Evolutionary conservation across 2,329 filamentous ascomycete species (phyloP), one percentile per base, ranked within the genome.

Genomic region (Aspergillus luchuensis): DNA sequence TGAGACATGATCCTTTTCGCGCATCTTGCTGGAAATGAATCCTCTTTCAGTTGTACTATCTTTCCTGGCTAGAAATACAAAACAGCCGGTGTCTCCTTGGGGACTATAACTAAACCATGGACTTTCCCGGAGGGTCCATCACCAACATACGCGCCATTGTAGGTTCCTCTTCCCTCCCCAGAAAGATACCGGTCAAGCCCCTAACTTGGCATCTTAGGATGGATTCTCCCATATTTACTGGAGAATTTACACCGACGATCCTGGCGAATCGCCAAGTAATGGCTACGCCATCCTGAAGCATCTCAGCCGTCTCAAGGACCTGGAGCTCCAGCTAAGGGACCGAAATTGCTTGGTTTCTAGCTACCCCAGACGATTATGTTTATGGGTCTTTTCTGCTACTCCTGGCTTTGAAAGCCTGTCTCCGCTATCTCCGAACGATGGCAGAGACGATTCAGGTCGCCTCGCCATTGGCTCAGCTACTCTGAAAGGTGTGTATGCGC

Each of bases 81-180:
- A 67, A 66, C 64, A 68, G 64, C 65, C 66, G 61, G 67, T 64
- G 62, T 68, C 64, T 70, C 62, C 64, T 56, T 63, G 52, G 57
- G 63, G 62, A 67, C 66, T 64, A 62, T 66, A 60, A 52, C 61
- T 68, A 64, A 74, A 76, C 59, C 64, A 79, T 79, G 77, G 77
- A 79, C 66, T 79, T 79, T 69, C 77, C 77, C 61, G 74, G 74
- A 64, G 72, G 70, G 61, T 74, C 74, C 60, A 74, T 73, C 65
- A 79, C 77, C 48, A 79, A 79, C 64, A 69, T 79, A 64, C 74
- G 72, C 68, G 68, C 74, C 57, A 74, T 79, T 69, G 78, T 79
- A 72, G 66, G 78, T 72, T 47, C 58, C n/a, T 54, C 33, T 45
- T 25, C 23, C 19, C 51, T 45, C 33, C 21, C n/a, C 50, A 38